Evolutionary conservation across 2,329 filamentous ascomycete genomes (phyloP).

Genomic region (Alternaria tenuissima): DNA sequence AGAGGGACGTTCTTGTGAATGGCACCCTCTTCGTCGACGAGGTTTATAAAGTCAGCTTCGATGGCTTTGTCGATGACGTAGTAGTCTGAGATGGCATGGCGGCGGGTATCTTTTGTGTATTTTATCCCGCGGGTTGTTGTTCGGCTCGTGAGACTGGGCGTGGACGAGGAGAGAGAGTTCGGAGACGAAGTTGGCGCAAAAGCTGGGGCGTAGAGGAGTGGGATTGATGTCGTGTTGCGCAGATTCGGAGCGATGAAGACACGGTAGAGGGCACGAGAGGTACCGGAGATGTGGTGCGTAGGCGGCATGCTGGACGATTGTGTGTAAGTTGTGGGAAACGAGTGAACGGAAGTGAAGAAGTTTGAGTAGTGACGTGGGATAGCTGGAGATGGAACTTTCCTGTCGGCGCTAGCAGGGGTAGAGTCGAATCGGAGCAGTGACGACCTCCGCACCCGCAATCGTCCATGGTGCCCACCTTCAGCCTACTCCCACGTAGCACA

Average conservation of each 20-base stretch:
- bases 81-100: slow-evolving; percentile 50
- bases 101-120: slow-evolving; percentile 41
- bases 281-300: slow-evolving; percentile 38
- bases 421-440: slow-evolving; percentile 30
- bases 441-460: slow-evolving; percentile 25
- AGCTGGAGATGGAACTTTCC: slow-evolving; percentile 6
- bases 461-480: slow-evolving; percentile 16
- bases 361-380: background rate
- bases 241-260: slow-evolving; percentile 54
- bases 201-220: slow-evolving; percentile 29
- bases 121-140: slow-evolving; percentile 29
- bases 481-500: slow-evolving; percentile 27
- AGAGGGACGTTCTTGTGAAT: slow-evolving; percentile 47
- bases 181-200: slow-evolving; percentile 23
- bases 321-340: no score
- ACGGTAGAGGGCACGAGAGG: slow-evolving; percentile 54
- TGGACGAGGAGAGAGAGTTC: slow-evolving; percentile 9
- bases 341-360: background rate
- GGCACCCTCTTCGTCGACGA: slow-evolving; percentile 53
- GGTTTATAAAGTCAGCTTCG: slow-evolving; percentile 51
- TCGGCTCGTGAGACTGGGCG: slow-evolving; percentile 16
- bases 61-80: slow-evolving; percentile 61
- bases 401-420: slow-evolving; percentile 15
- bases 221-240: slow-evolving; percentile 25
- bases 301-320: slow-evolving; percentile 33